Conservation (phyloP, 2,329 filamentous ascomycete species). For the Hansfordia pulvinata region DNA sequence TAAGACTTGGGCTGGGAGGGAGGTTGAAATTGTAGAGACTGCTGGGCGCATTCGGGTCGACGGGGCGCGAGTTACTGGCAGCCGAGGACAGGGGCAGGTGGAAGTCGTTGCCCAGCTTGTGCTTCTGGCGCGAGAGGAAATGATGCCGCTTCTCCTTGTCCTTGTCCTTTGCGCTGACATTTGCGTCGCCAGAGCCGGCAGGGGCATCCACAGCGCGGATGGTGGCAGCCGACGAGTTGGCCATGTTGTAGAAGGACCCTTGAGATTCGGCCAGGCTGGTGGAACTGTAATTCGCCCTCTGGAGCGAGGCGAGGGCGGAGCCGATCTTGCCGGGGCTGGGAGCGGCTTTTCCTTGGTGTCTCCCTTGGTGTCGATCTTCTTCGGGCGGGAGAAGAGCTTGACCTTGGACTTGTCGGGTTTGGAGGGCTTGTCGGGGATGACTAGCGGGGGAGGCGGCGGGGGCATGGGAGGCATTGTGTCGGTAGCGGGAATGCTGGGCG, state of each 20-base stretch:
- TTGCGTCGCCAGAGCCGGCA: slow-evolving; percentile 28
- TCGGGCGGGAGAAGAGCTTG: slow-evolving; percentile 68
- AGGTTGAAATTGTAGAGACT: slow-evolving; percentile 70
- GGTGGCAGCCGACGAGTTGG: slow-evolving; percentile 66
- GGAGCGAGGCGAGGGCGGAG: slow-evolving; percentile 51
- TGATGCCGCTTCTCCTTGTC: slow-evolving; percentile 70
- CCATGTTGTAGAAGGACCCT: slow-evolving; percentile 53
- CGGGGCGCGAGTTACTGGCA: slow-evolving; percentile 62
- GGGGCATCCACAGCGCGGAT: slow-evolving; percentile 49
- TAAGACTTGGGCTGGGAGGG: slow-evolving; percentile 56
- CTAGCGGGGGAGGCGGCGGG: slow-evolving; percentile 23
- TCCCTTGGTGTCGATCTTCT: slow-evolving; percentile 59
- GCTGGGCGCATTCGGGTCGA: slow-evolving; percentile 60
- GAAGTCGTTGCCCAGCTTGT: slow-evolving; percentile 65
- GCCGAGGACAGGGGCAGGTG: slow-evolving; percentile 62
- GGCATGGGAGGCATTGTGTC: slow-evolving; percentile 14
- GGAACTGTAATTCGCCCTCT: slow-evolving; percentile 56
- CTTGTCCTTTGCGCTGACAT: no score
- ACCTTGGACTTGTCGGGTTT: slow-evolving; percentile 63
- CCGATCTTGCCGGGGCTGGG: slow-evolving; percentile 59
- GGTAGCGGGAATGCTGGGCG: slow-evolving; percentile 26
- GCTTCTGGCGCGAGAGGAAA: slow-evolving; percentile 66
- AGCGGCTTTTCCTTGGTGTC: slow-evolving; percentile 53
- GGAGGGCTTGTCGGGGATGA: slow-evolving; percentile 39
- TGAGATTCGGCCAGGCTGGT: slow-evolving; percentile 55